phyloP scores from a whole-genome alignment of 805 yeast species.

The Nakazawaea molendinolei region DNA sequence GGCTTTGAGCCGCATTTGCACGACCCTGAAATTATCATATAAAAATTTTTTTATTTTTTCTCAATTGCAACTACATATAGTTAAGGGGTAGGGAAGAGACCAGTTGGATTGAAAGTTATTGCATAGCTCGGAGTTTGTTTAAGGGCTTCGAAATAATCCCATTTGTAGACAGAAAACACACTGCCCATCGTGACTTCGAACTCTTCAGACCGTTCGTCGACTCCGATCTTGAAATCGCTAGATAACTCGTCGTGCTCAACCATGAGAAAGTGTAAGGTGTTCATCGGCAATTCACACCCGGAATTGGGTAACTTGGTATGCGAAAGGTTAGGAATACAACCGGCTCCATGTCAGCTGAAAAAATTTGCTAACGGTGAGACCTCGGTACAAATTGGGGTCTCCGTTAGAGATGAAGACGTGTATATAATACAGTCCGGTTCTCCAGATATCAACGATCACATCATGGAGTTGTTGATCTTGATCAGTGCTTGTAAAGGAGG shows the following conservation, averaged over 20 bases:
- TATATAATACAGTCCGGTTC: constrained; percentile 90
- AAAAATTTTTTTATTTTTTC: constrained; percentile 1
- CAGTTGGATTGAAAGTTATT: too few relatives aligned
- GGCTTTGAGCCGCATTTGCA: too few relatives aligned
- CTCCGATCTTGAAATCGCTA: constrained; percentile 6
- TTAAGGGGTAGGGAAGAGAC: too few relatives aligned
- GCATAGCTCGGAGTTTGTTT: too few relatives aligned
- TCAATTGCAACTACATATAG: too few relatives aligned
- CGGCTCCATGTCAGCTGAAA: constrained; percentile 87
- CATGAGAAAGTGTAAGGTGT: constrained; percentile 96
- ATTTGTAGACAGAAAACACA: too few relatives aligned
- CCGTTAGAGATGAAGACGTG: constrained; percentile 95
- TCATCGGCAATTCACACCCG: constrained; percentile 95
- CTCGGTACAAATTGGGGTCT: constrained; percentile 88
- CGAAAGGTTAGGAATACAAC: constrained; percentile 82
- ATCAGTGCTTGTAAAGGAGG: constrained; percentile 97
- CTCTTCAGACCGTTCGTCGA: constrained; percentile 1
- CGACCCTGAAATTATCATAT: background rate
- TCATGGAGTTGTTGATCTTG: constrained; percentile 90
- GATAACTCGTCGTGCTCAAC: constrained; percentile 4
- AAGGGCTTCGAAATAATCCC: too few relatives aligned
- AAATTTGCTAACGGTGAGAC: constrained; percentile 98
- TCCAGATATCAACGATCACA: constrained; percentile 82
- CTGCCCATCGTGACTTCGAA: constrained; percentile 7
- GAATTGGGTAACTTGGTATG: constrained; percentile 89